These are phyloP conservation scores for Eimeria zaria DNA, from an alignment of 169 alveolate genomes.

Conservation along the genomic window DNA sequence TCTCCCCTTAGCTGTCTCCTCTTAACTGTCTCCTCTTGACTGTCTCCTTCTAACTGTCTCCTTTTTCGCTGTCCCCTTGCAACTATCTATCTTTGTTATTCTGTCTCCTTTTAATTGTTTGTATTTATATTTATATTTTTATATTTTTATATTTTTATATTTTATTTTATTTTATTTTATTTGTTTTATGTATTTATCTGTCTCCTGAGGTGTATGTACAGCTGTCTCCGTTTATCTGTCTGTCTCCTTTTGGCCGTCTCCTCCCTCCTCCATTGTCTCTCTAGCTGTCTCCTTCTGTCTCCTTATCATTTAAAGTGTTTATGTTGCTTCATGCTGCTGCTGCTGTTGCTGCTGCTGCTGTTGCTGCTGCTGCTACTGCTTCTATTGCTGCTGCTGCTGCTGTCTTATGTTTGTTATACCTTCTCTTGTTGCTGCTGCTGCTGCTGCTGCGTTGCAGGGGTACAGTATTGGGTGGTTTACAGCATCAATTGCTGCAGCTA, in stretches of 20 bases:
- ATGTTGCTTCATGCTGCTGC: neutral
- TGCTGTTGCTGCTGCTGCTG: neutral
- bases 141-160: too few species aligned
- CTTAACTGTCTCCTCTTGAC: neutral
- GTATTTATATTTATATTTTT: too few species aligned
- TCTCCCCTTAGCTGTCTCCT: neutral
- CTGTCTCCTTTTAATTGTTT: neutral
- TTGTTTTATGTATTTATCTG: too few species aligned
- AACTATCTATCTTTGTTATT: neutral
- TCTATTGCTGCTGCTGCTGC: neutral
- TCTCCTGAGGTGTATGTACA: too few species aligned
- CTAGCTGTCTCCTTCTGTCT: neutral
- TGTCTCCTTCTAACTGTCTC: too few species aligned
- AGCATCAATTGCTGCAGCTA: neutral
- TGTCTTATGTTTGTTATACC: too few species aligned
- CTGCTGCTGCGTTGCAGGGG: constrained; percentile 20
- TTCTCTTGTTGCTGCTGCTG: too few species aligned
- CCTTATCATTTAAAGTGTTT: neutral
- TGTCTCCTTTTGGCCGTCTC: neutral
- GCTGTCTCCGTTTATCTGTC: neutral
- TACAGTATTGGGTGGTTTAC: neutral
- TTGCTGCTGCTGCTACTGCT: neutral
- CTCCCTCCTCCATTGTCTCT: neutral
- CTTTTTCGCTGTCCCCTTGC: neutral
- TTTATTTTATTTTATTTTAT: too few species aligned